phyloP scores from a whole-genome alignment of 2,329 filamentous ascomycete species.

The Cladosporium sp. region DNA sequence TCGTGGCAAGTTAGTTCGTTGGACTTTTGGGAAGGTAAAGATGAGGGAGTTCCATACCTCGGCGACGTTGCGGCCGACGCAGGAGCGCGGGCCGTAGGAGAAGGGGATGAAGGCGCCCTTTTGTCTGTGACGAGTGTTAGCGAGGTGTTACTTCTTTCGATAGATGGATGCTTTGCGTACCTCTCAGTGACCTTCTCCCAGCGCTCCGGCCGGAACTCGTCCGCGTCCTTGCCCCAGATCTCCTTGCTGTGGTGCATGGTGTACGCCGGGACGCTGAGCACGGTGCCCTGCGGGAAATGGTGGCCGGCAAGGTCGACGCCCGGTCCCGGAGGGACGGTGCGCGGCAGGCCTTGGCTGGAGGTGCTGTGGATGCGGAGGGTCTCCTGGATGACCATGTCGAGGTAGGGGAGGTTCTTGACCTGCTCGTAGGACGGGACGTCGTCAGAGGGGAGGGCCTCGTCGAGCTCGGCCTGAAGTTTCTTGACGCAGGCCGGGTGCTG shows the following conservation, averaged over 20 bases:
- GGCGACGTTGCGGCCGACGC: slow-evolving; percentile 38
- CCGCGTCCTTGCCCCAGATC: slow-evolving; percentile 37
- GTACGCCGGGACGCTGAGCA: slow-evolving; percentile 36
- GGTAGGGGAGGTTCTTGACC: slow-evolving; percentile 69
- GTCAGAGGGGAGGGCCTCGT: slow-evolving; percentile 56
- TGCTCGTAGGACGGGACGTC: slow-evolving; percentile 65
- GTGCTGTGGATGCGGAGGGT: slow-evolving; percentile 82
- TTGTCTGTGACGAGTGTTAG: slow-evolving; percentile 16
- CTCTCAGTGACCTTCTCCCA: slow-evolving; percentile 35
- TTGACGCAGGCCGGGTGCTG: slow-evolving; percentile 62
- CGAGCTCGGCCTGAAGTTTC: slow-evolving; percentile 71
- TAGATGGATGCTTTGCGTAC: not conserved
- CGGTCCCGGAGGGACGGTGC: slow-evolving; percentile 58
- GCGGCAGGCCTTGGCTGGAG: slow-evolving; percentile 76
- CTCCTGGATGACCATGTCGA: slow-evolving; percentile 71
- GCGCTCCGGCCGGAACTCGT: slow-evolving; percentile 35
- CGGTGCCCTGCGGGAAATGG: slow-evolving; percentile 54
- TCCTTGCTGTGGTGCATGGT: slow-evolving; percentile 36
- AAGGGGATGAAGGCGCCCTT: slow-evolving; percentile 37
- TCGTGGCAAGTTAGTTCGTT: not conserved
- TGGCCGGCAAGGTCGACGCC: slow-evolving; percentile 61
- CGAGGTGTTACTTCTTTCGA: not conserved
- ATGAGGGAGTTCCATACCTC: slow-evolving; percentile 15
- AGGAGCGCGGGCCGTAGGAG: slow-evolving; percentile 38
- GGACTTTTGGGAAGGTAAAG: not conserved